Percentiles rank a stretch among this genome's conserved stretches.
phyloP scores from a whole-genome alignment of 2,329 filamentous ascomycete genomes.

The Bipolaris sorokiniana region DNA sequence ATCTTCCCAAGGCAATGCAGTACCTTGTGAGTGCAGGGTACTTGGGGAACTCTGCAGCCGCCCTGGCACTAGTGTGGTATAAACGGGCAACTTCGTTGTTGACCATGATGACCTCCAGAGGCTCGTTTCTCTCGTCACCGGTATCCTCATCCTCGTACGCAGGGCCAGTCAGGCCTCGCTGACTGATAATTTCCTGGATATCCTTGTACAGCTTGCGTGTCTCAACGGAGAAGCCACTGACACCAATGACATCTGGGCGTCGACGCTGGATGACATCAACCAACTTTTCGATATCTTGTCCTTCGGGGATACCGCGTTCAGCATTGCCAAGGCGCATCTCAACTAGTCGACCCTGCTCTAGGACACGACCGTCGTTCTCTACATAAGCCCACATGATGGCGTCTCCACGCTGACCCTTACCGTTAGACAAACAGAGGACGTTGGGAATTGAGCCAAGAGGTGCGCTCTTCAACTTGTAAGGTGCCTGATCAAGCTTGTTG shows the following conservation, averaged over 20 bases:
- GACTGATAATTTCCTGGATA: constrained; percentile 76
- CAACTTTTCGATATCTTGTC: constrained; percentile 70
- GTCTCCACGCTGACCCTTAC: constrained; percentile 78
- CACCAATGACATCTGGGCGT: constrained; percentile 85
- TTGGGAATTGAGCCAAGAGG: constrained; percentile 85
- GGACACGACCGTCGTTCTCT: constrained; percentile 86
- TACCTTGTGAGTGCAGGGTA: constrained; percentile 82
- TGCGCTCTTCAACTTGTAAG: constrained; percentile 94
- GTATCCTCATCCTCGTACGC: constrained; percentile 81
- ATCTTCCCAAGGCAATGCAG: constrained; percentile 85
- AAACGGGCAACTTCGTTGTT: constrained; percentile 97
- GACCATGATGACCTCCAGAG: constrained; percentile 85
- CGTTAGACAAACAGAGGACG: constrained; percentile 85
- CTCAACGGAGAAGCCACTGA: constrained; percentile 88
- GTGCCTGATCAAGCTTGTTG: constrained; percentile 90
- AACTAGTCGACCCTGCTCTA: constrained; percentile 86
- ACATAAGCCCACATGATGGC: constrained; percentile 91
- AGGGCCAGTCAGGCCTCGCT: constrained; percentile 76
- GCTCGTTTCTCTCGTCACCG: constrained; percentile 74
- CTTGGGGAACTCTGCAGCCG: constrained; percentile 78
- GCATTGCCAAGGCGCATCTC: constrained; percentile 72
- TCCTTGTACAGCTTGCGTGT: constrained; percentile 83
- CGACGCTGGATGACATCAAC: constrained; percentile 79
- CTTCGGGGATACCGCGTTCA: constrained; percentile 71
- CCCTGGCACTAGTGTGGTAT: constrained; percentile 88